These are phyloP conservation scores for Pleurotus cornucopiae DNA, from an alignment of 768 basidiomycete genomes.

Conservation along the genomic window DNA sequence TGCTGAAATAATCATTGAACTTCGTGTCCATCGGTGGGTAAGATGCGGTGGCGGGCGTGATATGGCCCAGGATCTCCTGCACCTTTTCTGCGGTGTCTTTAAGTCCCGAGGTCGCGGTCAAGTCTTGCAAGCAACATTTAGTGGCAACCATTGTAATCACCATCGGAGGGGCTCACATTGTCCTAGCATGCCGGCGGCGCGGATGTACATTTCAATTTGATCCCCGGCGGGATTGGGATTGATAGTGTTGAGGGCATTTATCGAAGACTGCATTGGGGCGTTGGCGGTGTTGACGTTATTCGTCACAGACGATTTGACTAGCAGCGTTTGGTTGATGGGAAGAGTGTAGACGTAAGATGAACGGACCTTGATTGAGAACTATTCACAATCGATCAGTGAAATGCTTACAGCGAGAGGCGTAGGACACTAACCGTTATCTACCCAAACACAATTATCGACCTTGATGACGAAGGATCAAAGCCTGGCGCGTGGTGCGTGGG, in stretches of 20 bases:
- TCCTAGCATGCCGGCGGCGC: not conserved
- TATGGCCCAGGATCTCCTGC: not conserved
- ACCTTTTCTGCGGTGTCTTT: not conserved
- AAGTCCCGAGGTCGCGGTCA: not conserved
- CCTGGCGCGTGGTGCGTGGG: not conserved
- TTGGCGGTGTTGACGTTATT: not conserved
- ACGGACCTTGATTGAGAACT: too few relatives aligned
- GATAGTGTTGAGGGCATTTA: not conserved
- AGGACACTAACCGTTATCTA: not conserved
- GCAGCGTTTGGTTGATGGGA: too few relatives aligned
- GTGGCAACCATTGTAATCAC: not conserved
- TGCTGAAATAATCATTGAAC: not conserved
- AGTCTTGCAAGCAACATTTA: not conserved
- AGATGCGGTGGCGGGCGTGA: not conserved
- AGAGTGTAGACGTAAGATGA: too few relatives aligned
- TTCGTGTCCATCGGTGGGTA: not conserved
- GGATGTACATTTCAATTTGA: not conserved
- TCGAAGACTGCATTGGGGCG: not conserved
- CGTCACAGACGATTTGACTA: not conserved
- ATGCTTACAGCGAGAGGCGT: too few relatives aligned
- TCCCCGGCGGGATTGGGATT: not conserved
- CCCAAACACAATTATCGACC: not conserved
- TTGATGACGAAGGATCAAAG: not conserved
- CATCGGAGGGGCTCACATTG: not conserved
- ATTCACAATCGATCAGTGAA: too few relatives aligned